phyloP scores from a whole-genome alignment of 2,329 filamentous ascomycete species.

The Colletotrichum sp. region DNA sequence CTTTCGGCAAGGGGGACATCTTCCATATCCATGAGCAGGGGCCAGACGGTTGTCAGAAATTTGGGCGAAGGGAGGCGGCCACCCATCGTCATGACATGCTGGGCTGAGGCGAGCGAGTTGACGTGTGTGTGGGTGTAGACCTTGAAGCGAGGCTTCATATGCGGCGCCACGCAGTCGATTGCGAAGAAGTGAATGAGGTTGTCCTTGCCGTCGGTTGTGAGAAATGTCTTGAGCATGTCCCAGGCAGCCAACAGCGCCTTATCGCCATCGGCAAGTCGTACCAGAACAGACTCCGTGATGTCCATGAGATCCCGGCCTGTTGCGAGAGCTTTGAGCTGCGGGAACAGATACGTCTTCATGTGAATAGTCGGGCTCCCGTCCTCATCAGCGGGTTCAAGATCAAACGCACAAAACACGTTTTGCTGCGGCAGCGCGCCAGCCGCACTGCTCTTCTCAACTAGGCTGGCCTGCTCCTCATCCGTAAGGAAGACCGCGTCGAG shows the following conservation, averaged over 20 bases:
- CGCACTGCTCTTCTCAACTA: neutral
- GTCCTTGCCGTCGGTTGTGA: neutral
- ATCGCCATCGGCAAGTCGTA: neutral
- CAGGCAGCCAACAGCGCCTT: neutral
- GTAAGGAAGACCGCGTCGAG: neutral
- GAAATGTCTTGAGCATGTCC: neutral
- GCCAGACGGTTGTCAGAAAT: neutral
- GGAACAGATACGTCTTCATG: conserved; percentile 5
- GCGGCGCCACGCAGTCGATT: neutral
- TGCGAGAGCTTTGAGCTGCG: neutral
- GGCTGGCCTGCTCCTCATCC: neutral
- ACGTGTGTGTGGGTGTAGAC: neutral
- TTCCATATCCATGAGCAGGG: neutral
- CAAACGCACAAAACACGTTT: neutral
- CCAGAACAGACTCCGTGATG: neutral
- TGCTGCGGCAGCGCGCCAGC: neutral
- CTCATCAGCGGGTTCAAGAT: neutral
- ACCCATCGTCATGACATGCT: neutral
- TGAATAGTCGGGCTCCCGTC: neutral
- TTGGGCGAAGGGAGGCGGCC: neutral
- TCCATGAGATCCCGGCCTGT: neutral
- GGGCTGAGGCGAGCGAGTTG: neutral
- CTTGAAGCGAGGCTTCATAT: neutral
- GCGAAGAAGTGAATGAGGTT: neutral
- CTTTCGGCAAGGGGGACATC: neutral